Conservation (phyloP, 139 green algal species). For the Coccomyxa sp. region DNA sequence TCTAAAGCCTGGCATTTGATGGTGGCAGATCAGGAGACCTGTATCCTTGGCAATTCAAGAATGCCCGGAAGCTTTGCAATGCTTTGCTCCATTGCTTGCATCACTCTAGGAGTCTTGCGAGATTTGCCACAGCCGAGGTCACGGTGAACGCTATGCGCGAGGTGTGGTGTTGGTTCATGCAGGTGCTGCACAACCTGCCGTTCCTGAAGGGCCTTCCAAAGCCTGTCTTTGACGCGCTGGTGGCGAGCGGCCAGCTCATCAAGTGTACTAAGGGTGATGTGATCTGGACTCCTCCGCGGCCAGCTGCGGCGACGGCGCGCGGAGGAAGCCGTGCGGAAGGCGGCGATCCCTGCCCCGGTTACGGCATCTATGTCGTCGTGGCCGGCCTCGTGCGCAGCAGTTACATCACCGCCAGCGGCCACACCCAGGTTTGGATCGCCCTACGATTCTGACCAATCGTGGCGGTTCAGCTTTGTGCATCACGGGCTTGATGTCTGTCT, state of each 20-base stretch:
- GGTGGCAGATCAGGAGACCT: no score
- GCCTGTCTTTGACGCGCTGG: constrained; percentile 21
- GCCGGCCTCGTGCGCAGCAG: constrained; percentile 30
- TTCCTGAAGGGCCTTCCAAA: constrained; percentile 42
- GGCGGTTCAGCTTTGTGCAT: no score
- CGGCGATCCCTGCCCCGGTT: not conserved
- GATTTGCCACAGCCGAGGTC: no score
- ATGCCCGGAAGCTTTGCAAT: no score
- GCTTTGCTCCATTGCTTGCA: no score
- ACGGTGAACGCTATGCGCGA: no score
- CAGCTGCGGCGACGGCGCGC: not conserved
- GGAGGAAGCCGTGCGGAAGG: not conserved
- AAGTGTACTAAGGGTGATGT: constrained; percentile 15
- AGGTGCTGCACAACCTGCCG: constrained; percentile 53
- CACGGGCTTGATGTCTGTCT: no score
- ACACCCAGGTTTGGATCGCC: not conserved
- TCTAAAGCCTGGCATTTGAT: no score
- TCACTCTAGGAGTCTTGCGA: no score
- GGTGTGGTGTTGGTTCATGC: not conserved
- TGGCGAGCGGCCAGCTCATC: constrained; percentile 28
- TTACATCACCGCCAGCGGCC: constrained; percentile 17
- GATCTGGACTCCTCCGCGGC: constrained; percentile 18
- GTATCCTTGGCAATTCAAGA: no score
- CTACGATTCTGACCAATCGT: not conserved
- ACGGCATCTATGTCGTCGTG: constrained; percentile 34